Base-by-base conservation (phyloP, 345 rosid genomes). In the Arabidopsis arenosa region DNA sequence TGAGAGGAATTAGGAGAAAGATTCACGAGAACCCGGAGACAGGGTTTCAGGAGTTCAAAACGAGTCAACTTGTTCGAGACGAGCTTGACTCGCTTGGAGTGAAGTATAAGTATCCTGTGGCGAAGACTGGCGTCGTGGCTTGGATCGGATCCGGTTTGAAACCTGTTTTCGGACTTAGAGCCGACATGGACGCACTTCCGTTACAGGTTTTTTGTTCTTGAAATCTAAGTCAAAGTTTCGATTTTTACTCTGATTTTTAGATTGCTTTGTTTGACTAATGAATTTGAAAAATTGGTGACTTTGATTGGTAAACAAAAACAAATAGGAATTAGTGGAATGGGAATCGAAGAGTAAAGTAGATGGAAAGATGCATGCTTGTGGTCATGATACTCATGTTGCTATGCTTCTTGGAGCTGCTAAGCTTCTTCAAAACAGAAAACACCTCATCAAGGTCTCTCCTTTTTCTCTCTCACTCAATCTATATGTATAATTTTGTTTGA, bases 401-500 rank as follows among this genome's bases (percentile, higher is more conserved):
- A 88, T 88, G 91, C 84, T 91, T 18, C 90, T 89, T 51, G 97
- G 90, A 35, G 95, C 95, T 17, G 93, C 97, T 61, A 89, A 83
- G 70, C 81, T 88, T 73, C 91, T 89, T 51, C 85, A 84, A 10
- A 65, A 66, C 10, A 86, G 72, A 21, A 82, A 48, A 70, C 75
- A 86, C 41, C 60, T 68, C 23, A 41, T 88, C 55, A 86, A 88
- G 92, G 93, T 88, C 65, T 63, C 6, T 66, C 59, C 4, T 28
- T 28, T 28, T 28, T 65, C 65, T 54, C 26, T 63, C 28, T 64
- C 26, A 45, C 32, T 9, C 11, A 3, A 1, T 21, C 6, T 44
- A 59, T 41, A 9, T n/a, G 5, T 0, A 39, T 10, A 15, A 3
- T 28, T 18, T 33, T 26, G 30, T 36, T 7, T 43, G 53, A 41